phyloP scores from a whole-genome alignment of 345 rosid genomes.

The Leavenworthia alabamica region DNA sequence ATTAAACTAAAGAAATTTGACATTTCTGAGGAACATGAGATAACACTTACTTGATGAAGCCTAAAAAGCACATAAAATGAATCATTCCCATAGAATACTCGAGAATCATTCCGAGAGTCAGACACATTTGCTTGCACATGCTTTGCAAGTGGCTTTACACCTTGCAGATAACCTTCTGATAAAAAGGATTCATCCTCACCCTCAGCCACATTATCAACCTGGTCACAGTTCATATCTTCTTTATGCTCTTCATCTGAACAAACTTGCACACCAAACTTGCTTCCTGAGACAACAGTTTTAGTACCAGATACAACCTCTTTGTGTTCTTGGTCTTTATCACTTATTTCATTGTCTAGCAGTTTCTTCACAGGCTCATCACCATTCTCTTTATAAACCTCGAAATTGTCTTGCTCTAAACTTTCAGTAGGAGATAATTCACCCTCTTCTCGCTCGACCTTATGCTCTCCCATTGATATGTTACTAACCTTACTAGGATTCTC shows the following conservation, averaged over 20 bases:
- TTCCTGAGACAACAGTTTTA: conserved; percentile 63
- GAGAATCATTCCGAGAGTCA: conserved; percentile 45
- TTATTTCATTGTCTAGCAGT: conserved; percentile 44
- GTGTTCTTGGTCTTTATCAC: conserved; percentile 39
- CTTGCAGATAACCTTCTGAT: conserved; percentile 61
- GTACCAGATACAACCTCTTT: conserved; percentile 43
- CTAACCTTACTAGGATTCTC: conserved; percentile 42
- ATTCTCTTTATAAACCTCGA: conserved; percentile 63
- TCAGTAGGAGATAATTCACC: conserved; percentile 94
- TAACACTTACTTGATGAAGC: conserved; percentile 82
- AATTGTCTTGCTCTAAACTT: conserved; percentile 84
- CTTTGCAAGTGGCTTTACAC: conserved; percentile 86
- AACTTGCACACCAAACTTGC: conserved; percentile 67
- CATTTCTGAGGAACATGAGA: not conserved
- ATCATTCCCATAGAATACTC: conserved; percentile 89
- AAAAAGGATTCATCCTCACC: conserved; percentile 59
- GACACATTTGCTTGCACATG: conserved; percentile 52
- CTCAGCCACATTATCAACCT: conserved; percentile 52
- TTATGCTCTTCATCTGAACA: conserved; percentile 79
- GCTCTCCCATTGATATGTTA: conserved; percentile 42
- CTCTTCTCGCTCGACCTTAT: conserved; percentile 88
- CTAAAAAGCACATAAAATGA: conserved; percentile 89
- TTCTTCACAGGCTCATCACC: conserved; percentile 45
- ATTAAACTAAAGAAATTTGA: not conserved
- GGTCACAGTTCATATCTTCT: conserved; percentile 46